Evolutionary conservation across 1,284 basidiomycete species (phyloP), one percentile per base, ranked within the genome.

Genomic region (Rhodotorula sp.): DNA sequence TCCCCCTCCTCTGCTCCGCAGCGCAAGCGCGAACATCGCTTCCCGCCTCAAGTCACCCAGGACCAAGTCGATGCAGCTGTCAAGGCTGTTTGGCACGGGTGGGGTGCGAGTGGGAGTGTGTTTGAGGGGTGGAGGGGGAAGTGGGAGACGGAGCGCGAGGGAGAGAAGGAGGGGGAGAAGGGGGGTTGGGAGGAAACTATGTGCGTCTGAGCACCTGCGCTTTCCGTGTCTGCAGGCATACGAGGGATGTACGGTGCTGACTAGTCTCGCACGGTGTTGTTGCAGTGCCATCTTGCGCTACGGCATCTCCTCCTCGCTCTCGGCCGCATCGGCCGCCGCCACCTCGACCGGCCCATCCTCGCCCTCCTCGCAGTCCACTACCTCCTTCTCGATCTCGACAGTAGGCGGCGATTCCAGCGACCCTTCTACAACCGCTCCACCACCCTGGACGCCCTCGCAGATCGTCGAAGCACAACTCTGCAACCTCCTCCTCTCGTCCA

Each of bases 381-480:
- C 47, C 32, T 68, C 72, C 22, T 67, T 56, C 44, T 51, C 72
- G 19, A 66, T 62, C 24, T 44, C 51, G 24, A 66, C 60, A 6
- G 51, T 52, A 9, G 46, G 46, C 29, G 64, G 24, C 3, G 32
- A 22, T 6, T 68, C 53, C 32, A 49, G 56, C 7, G 29, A 13
- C 0, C 39, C 39, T 17, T 44, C 39, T 17, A 10, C 5, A 3
- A 10, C 20, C 2, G 19, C 63, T 1, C 64, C 70, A 1, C 20
- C 64, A 0, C 36, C 39, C 46, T 66, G 64, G 64, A 39, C 64
- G 24, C 63, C 73, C 32, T 56, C 73, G 0, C 44, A 61, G 7
- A 29, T 67, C 7, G 51, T 74, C 46, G 73, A 74, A 27, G 59
- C 54, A 30, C 49, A 70, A 24, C 53, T 72, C 17, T 67, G 71